phyloP scores from a whole-genome alignment of 2,329 filamentous ascomycete species.

The Curvularia verruculosa region DNA sequence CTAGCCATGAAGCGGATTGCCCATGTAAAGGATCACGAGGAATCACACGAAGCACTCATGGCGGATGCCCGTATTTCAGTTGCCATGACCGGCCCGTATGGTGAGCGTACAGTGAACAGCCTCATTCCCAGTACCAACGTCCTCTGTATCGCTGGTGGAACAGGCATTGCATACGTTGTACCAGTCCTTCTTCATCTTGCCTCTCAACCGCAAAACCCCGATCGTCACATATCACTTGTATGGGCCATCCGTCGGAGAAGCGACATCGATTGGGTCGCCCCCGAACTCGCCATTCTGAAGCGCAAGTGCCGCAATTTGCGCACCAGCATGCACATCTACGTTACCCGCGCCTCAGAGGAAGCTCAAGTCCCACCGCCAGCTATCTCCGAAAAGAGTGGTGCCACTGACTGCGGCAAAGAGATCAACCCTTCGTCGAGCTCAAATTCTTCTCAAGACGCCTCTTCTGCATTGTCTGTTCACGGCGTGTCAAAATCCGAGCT shows the following conservation, averaged over 20 bases:
- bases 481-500: constrained; percentile 39
- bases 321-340: constrained; percentile 42
- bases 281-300: constrained; percentile 43
- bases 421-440: constrained; percentile 27
- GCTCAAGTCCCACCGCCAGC: constrained; percentile 22
- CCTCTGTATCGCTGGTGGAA: constrained; percentile 47
- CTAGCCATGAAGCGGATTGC: constrained; percentile 37
- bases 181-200: constrained; percentile 43
- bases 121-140: constrained; percentile 37
- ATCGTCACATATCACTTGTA: constrained; percentile 41
- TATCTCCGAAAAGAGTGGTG: constrained; percentile 27
- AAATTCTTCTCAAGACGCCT: constrained; percentile 27
- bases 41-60: constrained; percentile 31
- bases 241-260: constrained; percentile 44
- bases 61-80: constrained; percentile 39
- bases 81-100: constrained; percentile 45
- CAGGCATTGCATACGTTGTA: constrained; percentile 48
- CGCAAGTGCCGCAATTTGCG: constrained; percentile 33
- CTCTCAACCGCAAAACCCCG: constrained; percentile 28
- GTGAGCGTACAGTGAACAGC: constrained; percentile 34
- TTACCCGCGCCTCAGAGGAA: constrained; percentile 39
- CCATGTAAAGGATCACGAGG: constrained; percentile 25
- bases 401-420: constrained; percentile 28
- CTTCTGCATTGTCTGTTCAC: constrained; percentile 35
- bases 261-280: constrained; percentile 46